Evolutionary conservation across 1,284 basidiomycete genomes (phyloP).

Genomic region (Cystobasidium slooffiae): DNA sequence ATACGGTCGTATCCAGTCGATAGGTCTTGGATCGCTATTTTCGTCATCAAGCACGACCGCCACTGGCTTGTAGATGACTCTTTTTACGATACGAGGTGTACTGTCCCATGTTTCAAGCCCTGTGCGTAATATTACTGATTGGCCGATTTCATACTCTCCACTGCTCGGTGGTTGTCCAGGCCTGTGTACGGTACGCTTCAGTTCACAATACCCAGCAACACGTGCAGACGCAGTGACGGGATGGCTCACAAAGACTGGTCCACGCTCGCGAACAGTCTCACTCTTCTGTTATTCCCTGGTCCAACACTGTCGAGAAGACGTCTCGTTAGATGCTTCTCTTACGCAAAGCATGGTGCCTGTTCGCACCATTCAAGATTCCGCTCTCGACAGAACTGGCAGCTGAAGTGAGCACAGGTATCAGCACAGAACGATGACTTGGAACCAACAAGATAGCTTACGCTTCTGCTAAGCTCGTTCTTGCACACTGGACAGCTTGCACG

Average conservation of each 20-base stretch:
- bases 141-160: slow-evolving; percentile 42
- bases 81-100: slow-evolving; percentile 28
- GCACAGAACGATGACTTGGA: not conserved
- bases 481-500: slow-evolving; percentile 17
- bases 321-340: not conserved
- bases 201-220: not conserved
- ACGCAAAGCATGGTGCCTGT: not conserved
- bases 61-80: slow-evolving; percentile 42
- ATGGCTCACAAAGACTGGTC: slow-evolving; percentile 32
- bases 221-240: not conserved
- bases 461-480: slow-evolving; percentile 4
- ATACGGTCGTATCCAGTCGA: slow-evolving; percentile 38
- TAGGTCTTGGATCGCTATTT: slow-evolving; percentile 35
- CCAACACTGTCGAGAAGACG: slow-evolving; percentile 20
- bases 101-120: slow-evolving; percentile 26
- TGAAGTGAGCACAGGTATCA: not conserved
- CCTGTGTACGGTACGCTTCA: not conserved
- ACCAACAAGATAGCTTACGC: not conserved
- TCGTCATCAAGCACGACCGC: slow-evolving; percentile 42
- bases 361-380: slow-evolving; percentile 28
- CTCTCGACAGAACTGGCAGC: slow-evolving; percentile 34
- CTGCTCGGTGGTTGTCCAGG: slow-evolving; percentile 22
- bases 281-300: slow-evolving; percentile 29
- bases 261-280: slow-evolving; percentile 25
- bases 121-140: slow-evolving; percentile 28